Evolutionary conservation across 148 eudicot species (phyloP).

Genomic region (Chenopodium berlandieri): DNA sequence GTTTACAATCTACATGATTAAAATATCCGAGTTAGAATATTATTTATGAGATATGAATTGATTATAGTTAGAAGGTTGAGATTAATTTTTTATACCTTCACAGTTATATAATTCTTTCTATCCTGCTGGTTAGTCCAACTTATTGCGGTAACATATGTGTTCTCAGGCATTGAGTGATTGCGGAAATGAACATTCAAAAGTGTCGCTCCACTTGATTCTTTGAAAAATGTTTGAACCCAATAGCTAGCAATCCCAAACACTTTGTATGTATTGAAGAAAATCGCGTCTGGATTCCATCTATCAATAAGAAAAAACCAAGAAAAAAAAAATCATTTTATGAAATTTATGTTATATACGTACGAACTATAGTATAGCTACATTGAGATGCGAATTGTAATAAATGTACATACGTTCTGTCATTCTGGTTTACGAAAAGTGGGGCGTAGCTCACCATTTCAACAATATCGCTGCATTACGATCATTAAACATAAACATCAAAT

Average conservation of each 20-base stretch:
- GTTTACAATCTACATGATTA: conserved; percentile 57
- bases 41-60: too few species aligned
- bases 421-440: conserved; percentile 64
- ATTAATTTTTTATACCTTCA: conserved; percentile 39
- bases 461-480: conserved; percentile 56
- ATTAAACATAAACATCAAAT: not conserved
- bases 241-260: conserved; percentile 76
- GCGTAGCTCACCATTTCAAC: conserved; percentile 93
- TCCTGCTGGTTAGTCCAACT: conserved; percentile 41
- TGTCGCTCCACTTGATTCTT: conserved; percentile 63
- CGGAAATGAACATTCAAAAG: conserved; percentile 49
- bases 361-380: not conserved
- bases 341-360: too few species aligned
- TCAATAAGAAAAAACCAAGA: too few species aligned
- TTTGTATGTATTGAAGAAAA: conserved; percentile 59
- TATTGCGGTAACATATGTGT: conserved; percentile 59
- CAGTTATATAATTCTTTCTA: conserved; percentile 41
- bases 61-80: too few species aligned
- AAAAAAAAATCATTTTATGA: not conserved
- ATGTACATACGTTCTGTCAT: conserved; percentile 42
- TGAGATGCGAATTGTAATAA: not conserved
- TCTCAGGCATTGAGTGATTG: conserved; percentile 12
- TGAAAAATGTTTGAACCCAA: conserved; percentile 85
- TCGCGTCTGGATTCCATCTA: conserved; percentile 79
- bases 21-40: too few species aligned